Conservation (phyloP, 768 basidiomycete species). For the Terana coerulea region DNA sequence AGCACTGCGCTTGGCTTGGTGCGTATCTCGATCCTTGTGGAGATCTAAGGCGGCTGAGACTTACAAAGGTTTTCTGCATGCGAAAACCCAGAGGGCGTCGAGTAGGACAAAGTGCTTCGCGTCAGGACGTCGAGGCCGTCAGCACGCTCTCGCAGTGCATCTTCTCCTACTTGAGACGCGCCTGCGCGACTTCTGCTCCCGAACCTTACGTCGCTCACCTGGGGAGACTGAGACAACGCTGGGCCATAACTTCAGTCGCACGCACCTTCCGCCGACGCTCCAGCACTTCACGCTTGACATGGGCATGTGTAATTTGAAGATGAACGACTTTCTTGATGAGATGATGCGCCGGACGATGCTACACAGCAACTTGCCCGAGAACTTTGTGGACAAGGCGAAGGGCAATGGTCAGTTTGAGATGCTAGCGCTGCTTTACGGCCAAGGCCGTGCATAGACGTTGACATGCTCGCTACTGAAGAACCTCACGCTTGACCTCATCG, state of each 20-base stretch:
- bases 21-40: no score
- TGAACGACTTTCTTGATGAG: no score
- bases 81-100: constrained; percentile 55
- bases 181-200: constrained; percentile 59
- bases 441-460: constrained; percentile 69
- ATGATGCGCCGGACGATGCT: no score
- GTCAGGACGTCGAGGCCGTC: constrained; percentile 74
- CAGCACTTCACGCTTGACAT: no score
- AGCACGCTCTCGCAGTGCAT: no score
- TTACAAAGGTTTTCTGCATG: no score
- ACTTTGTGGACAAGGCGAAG: constrained; percentile 61
- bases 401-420: constrained; percentile 59
- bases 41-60: no score
- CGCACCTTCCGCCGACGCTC: no score
- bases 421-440: constrained; percentile 63
- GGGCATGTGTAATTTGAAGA: no score
- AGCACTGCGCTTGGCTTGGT: constrained; percentile 28
- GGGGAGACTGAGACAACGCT: constrained; percentile 60
- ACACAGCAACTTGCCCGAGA: constrained; percentile 64
- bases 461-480: constrained; percentile 56
- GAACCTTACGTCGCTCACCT: constrained; percentile 57
- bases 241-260: constrained; percentile 65
- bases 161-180: no score
- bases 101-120: constrained; percentile 65
- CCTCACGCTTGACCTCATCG: constrained; percentile 69